phyloP scores from a whole-genome alignment of 2,329 filamentous ascomycete species.

The Cercospora citrullina region DNA sequence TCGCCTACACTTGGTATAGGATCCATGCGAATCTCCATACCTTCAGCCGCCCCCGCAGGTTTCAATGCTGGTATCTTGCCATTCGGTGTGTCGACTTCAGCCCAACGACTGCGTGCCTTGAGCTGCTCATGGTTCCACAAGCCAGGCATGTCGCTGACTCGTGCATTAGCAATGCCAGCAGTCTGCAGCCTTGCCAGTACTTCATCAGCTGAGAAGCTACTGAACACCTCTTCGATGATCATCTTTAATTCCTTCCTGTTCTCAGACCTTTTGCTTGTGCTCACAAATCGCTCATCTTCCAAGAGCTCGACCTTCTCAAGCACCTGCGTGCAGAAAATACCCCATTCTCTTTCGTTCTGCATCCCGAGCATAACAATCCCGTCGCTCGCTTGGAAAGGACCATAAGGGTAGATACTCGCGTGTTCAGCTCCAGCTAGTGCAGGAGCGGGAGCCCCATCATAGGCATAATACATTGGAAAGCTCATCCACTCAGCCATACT shows the following conservation, averaged over 20 bases:
- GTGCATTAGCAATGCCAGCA: conserved; percentile 57
- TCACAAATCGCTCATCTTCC: conserved; percentile 51
- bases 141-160: conserved; percentile 56
- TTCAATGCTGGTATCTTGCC: conserved; percentile 53
- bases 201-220: conserved; percentile 42
- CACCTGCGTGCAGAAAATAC: conserved; percentile 51
- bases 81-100: conserved; percentile 50
- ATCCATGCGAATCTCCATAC: conserved; percentile 43
- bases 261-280: conserved; percentile 48
- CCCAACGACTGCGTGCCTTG: conserved; percentile 53
- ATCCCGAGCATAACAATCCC: conserved; percentile 57
- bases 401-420: conserved; percentile 58
- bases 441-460: conserved; percentile 47
- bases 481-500: conserved; percentile 61
- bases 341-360: conserved; percentile 60
- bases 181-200: conserved; percentile 48
- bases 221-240: conserved; percentile 51
- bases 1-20: conserved; percentile 53
- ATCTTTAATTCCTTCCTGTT: conserved; percentile 51
- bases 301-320: conserved; percentile 47
- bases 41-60: conserved; percentile 49
- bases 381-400: conserved; percentile 53
- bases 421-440: conserved; percentile 54
- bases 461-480: conserved; percentile 67
- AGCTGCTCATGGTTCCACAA: conserved; percentile 58